Base-by-base conservation (phyloP, 1,284 basidiomycete genomes). In the Boletellus deceptivus region DNA sequence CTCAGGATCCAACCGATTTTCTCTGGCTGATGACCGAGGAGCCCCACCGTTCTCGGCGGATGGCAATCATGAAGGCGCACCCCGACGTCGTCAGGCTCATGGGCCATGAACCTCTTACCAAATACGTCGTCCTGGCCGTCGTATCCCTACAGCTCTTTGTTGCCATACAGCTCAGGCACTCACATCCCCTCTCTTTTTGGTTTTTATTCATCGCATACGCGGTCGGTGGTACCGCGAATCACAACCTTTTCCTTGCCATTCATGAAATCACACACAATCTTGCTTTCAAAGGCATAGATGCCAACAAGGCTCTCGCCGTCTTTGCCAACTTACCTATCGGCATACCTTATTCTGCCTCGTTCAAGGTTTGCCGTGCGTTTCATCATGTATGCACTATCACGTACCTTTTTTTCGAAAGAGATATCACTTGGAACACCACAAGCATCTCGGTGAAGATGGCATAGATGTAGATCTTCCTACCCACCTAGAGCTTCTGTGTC, bases 201-300 rank as follows among this genome's bases (percentile, higher is more conserved):
- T 95, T 97, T 69, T 66, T 98, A 42, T 59, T 89, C 33, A 76
- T 78, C 9, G 93, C 96, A 0, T 99, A 98, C 68, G 76, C 75
- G 8, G 78, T 99, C 48, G 96, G 96, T 5, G 97, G 93, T 4
- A 98, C 95, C 0, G 88, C 90, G 16, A 99, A 98, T 72, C 96
- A 99, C 68, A 98, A 99, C 70, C 80, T 94, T 25, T 99, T 99
- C 72, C 80, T 99, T 35, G 93, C 96, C 22, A 97, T 99, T 51
- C 96, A 99, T 69, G 96, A 99, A 67, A 98, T 99, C 59, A 98
- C 95, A 2, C 96, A 99, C 72, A 98, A 98, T 67, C 80, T 99
- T 33, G 96, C 93, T 3, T 99, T 98, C 75, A 83, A 81, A 58
- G 79, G 88, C 25, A 83, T 98, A 43, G 75, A 75, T 38, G 82